Evolutionary conservation across 2,329 filamentous ascomycete genomes (phyloP), one percentile per base, ranked within the genome.

Genomic region (Thielaviopsis cerberus): DNA sequence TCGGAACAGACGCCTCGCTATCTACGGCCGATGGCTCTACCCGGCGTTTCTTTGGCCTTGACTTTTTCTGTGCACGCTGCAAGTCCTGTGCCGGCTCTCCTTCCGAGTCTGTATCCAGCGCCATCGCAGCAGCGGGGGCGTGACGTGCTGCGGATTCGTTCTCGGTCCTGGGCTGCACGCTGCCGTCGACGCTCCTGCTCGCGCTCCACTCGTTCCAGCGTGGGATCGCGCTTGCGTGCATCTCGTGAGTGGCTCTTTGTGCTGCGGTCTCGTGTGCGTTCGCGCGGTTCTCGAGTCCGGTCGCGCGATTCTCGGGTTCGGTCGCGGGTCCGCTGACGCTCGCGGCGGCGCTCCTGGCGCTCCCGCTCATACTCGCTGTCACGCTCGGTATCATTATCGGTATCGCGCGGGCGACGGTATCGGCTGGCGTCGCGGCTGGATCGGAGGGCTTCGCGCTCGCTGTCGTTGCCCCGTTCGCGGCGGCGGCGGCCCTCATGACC

Each of bases 141-240:
- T 20, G 54, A 60, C 26, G 41, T 53, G 34, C 1, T 58, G 53
- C 54, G 55, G 51, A 51, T 58, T 54, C 34, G 57, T 55, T 41
- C 63, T 51, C 13, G 51, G 26, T 62, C 52, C 59, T 65, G 60
- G 50, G 64, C 54, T 17, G 62, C 64, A 7, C 61, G 62, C 22
- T 65, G 63, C 26, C 61, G 61, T 45, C 58, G 62, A 57, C 61
- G 61, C 23, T 63, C 62, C 5, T 64, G 64, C 34, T 65, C 65
- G 24, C 58, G 50, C 20, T 59, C 22, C 6, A 20, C 41, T 8
- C 41, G 41, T 22, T 48, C 41, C n/a, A 48, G n/a, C 1, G 41
- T 22, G 41, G 13, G 59, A 55, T 15, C 25, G 27, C 30, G 55
- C 59, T 20, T 54, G 54, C 25, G 53, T 20, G 7, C 48, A 50